Base-by-base conservation (phyloP, 495 filamentous ascomycete species). In the Venustampulla echinocandica region DNA sequence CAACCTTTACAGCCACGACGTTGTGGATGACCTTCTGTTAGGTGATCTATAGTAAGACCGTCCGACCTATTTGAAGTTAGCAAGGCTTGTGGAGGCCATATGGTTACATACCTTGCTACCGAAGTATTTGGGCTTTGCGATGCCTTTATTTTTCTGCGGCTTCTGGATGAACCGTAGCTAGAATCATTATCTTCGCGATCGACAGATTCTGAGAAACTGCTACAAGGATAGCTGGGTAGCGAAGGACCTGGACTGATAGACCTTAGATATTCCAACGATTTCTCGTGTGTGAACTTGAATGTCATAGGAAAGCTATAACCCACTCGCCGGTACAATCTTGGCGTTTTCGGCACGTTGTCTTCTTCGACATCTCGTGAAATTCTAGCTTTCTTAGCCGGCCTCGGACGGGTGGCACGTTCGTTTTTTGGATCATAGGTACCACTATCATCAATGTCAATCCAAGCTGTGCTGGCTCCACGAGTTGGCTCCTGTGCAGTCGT, bases 1-100 rank as follows among this genome's bases (percentile, higher is more conserved):
- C 54, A 57, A 7, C 42, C 22, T 32, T 51, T 53, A 39, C 55
- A 57, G 4, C 50, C 54, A 14, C 49, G 17, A 9, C 44, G 44
- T 15, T 49, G 44, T 10, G 46, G 49, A 39, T 56, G 45, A 17
- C 42, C 49, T 2, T 28, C 15, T 3, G 48, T 48, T 1, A 56
- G 14, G 23, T 47, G 25, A 4, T 30, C 32, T 10, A 52, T 22
- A 14, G 44, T 52, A n/a, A 56, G 35, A 0, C 53, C 53, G 33
- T 56, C 53, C 6, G 10, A 21, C 25, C 53, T 44, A 15, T 6
- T 6, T 6, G n/a, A 38, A n/a, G 14, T 37, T 24, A 27, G 13
- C 25, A 20, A 23, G 21, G 22, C 27, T 1, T 22, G 10, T 35
- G 15, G 19, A 19, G n/a, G n/a, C n/a, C n/a, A n/a, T n/a, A n/a